Evolutionary conservation across 805 yeast genomes (phyloP).

Genomic region (Alloascoidea hylecoeti): DNA sequence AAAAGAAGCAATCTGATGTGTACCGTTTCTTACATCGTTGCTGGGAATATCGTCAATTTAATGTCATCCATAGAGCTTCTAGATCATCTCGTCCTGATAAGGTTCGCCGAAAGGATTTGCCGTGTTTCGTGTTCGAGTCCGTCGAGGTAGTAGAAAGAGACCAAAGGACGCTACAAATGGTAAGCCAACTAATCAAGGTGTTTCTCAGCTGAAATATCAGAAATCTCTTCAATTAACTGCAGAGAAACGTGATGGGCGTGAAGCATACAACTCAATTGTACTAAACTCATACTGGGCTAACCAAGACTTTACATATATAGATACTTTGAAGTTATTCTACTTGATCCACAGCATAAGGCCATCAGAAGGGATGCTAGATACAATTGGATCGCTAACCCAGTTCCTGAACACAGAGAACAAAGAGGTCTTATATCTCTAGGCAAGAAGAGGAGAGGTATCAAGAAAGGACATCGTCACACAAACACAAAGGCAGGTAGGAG

Average conservation of each 20-base stretch:
- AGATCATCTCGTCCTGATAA: slow-evolving; percentile 92
- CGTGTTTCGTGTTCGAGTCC: slow-evolving; percentile 82
- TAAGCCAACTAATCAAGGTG: slow-evolving; percentile 97
- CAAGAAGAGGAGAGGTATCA: slow-evolving; percentile 90
- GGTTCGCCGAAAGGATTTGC: slow-evolving; percentile 94
- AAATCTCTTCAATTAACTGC: slow-evolving; percentile 82
- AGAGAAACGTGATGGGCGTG: slow-evolving; percentile 87
- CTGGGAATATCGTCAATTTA: slow-evolving; percentile 93
- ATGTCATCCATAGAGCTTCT: slow-evolving; percentile 81
- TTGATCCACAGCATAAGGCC: slow-evolving; percentile 84
- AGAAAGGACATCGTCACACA: slow-evolving; percentile 91
- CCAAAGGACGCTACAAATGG: slow-evolving; percentile 96
- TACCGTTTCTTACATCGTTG: slow-evolving; percentile 85
- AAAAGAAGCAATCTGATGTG: slow-evolving; percentile 93
- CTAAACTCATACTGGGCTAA: slow-evolving; percentile 89
- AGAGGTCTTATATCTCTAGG: slow-evolving; percentile 87
- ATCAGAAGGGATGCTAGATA: slow-evolving; percentile 83
- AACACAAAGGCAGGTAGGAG: slow-evolving; percentile 88
- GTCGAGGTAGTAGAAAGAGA: slow-evolving; percentile 97
- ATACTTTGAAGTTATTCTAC: slow-evolving; percentile 78
- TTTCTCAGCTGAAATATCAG: slow-evolving; percentile 83
- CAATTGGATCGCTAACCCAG: slow-evolving; percentile 94
- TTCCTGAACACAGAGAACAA: slow-evolving; percentile 89
- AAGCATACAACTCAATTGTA: slow-evolving; percentile 86
- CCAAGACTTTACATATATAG: slow-evolving; percentile 90